phyloP scores from a whole-genome alignment of 768 basidiomycete species.

The Pholiota microspora region DNA sequence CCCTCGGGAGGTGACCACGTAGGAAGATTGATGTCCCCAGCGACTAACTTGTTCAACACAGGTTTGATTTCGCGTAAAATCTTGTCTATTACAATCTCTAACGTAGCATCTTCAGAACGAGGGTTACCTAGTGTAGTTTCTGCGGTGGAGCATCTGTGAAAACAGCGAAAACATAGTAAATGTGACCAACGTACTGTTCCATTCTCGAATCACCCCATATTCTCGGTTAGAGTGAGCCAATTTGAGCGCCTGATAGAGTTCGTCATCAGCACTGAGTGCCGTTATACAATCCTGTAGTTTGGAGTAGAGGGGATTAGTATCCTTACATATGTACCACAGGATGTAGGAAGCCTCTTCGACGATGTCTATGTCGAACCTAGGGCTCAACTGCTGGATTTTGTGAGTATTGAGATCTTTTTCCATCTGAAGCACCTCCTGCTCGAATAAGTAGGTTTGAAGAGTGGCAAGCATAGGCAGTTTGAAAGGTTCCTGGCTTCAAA shows the following conservation, averaged over 20 bases:
- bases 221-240: slow-evolving; percentile 24
- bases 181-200: slow-evolving; percentile 23
- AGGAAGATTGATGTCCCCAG: slow-evolving; percentile 30
- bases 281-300: slow-evolving; percentile 32
- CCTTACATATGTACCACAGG: slow-evolving; percentile 38
- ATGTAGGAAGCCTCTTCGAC: slow-evolving; percentile 39
- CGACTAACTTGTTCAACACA: slow-evolving; percentile 28
- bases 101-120: slow-evolving; percentile 9
- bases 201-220: slow-evolving; percentile 33
- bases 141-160: slow-evolving; percentile 1
- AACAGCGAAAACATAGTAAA: not conserved
- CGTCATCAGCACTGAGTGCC: slow-evolving; percentile 28
- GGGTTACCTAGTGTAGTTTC: slow-evolving; percentile 4
- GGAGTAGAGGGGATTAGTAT: slow-evolving; percentile 25
- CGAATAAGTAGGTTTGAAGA: not conserved
- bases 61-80: slow-evolving; percentile 29
- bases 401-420: slow-evolving; percentile 14
- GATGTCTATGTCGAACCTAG: slow-evolving; percentile 35
- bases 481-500: too few species aligned
- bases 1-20: slow-evolving; percentile 27
- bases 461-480: not conserved
- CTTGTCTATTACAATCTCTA: slow-evolving; percentile 20
- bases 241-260: slow-evolving; percentile 32
- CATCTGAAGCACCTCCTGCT: not conserved
- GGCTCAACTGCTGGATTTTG: slow-evolving; percentile 26